A percentile compares a stretch with the other conserved stretches of the same genome.
Evolutionary conservation across 2,329 filamentous ascomycete genomes (phyloP).

Genomic region (Pseudogymnoascus sp.): DNA sequence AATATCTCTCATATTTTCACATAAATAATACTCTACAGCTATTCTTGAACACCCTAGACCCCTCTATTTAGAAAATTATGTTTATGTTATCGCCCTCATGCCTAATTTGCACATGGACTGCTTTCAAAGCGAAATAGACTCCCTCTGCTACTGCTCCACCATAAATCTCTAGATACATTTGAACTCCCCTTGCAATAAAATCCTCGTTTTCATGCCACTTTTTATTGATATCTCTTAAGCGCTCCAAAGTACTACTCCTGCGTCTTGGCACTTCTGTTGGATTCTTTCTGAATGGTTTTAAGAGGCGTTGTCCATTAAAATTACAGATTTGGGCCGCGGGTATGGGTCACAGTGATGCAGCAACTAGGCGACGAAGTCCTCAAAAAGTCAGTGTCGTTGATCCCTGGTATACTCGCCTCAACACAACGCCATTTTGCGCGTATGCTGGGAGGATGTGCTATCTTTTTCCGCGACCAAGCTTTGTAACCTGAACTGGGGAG

Average conservation of each 20-base stretch:
- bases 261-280: conserved; percentile 21
- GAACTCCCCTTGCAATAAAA: conserved; percentile 24
- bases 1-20: neutral
- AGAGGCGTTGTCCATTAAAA: neutral
- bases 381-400: conserved; percentile 14
- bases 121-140: no score
- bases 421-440: conserved; percentile 26
- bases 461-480: neutral
- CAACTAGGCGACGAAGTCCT: conserved; percentile 28
- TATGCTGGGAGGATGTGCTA: conserved; percentile 27
- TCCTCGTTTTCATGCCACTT: conserved; percentile 19
- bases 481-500: neutral
- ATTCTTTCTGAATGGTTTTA: conserved; percentile 26
- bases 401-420: conserved; percentile 22
- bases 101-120: neutral
- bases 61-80: neutral
- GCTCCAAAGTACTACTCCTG: conserved; percentile 30
- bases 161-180: conserved; percentile 16
- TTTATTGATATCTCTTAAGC: conserved; percentile 30
- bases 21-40: neutral
- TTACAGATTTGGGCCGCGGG: neutral
- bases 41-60: neutral
- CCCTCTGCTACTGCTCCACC: no score
- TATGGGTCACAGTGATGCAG: conserved; percentile 22
- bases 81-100: neutral